Evolutionary conservation across 179 eudicot genomes (phyloP), one percentile per base, ranked within the genome.

Genomic region (Carnegiea gigantea): DNA sequence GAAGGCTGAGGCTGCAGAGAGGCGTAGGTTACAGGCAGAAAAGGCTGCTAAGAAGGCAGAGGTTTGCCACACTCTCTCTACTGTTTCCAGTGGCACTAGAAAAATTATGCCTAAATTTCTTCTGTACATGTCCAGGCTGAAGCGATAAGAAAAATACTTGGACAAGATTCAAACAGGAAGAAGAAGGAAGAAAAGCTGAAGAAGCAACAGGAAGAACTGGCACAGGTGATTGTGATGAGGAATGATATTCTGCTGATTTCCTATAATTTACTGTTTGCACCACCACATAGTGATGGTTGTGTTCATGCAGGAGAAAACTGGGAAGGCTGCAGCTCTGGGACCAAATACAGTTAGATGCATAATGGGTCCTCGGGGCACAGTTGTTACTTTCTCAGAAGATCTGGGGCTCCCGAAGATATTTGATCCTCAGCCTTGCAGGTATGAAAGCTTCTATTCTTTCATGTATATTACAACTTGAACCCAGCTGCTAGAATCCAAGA

Each of bases 81-180:
- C 76, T 65, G 11, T 24, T 68, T 46, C 4, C 51, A 71, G 38
- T 78, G 62, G 33, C 21, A 23, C 12, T 70, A 18, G 18, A 17
- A 9, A n/a, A 75, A 75, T 28, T 70, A 9, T 17, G 36, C 11
- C 18, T 64, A n/a, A n/a, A 5, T 5, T 43, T 74, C 17, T 78
- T 4, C 20, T 18, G 5, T 30, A 38, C 46, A 43, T 76, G 77
- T 80, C 43, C 71, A 95, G 98, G 97, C 93, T 76, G 98, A 93
- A 87, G 98, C 98, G 78, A 93, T 95, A 48, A 92, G 95, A 83
- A 95, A 86, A 86, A 95, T 95, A 81, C 97, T 92, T 40, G 98
- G 98, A 75, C 97, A 95, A 88, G 98, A 95, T 82, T 92, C 98
- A 72, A 91, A 82, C 80, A 87, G 98, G 88, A 92, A 93, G 87